Conservation (phyloP, 1,284 basidiomycete genomes). For the Moniliella sp. region DNA sequence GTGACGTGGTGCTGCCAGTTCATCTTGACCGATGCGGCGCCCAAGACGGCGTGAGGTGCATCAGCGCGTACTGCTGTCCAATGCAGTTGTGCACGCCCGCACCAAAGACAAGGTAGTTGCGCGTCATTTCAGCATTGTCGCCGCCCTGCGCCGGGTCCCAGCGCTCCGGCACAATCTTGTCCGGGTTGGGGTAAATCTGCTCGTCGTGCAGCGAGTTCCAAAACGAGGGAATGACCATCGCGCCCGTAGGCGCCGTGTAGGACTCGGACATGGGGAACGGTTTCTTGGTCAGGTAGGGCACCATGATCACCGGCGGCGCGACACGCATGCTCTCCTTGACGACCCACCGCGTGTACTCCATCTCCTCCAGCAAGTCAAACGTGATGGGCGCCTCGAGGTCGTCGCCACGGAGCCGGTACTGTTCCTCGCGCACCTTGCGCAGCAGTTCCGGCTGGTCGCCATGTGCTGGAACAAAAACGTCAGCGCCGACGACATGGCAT, state of each 20-base stretch:
- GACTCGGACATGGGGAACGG: constrained; percentile 69
- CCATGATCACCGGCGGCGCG: constrained; percentile 56
- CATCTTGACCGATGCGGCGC: constrained; percentile 58
- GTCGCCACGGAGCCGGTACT: constrained; percentile 57
- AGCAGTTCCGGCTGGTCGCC: constrained; percentile 79
- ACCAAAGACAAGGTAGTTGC: constrained; percentile 92
- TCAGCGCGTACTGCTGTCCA: constrained; percentile 70
- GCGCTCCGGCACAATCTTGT: constrained; percentile 63
- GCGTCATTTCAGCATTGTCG: no score
- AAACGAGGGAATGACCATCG: constrained; percentile 89
- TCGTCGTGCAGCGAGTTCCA: constrained; percentile 74
- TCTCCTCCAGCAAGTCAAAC: constrained; percentile 69
- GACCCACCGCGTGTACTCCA: constrained; percentile 75
- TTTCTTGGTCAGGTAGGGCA: constrained; percentile 74
- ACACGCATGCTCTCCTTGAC: constrained; percentile 76
- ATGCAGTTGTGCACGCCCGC: constrained; percentile 65
- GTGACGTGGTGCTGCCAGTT: constrained; percentile 75
- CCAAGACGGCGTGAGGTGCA: constrained; percentile 77
- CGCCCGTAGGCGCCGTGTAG: constrained; percentile 77
- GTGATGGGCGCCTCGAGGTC: constrained; percentile 62
- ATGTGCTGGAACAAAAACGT: constrained; percentile 91
- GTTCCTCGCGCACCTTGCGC: no score
- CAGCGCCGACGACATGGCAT: constrained; percentile 67
- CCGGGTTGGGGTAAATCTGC: constrained; percentile 65
- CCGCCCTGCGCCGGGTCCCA: no score